Conservation (phyloP, 805 yeast species). For the Kodamaea kaohsiungensis region DNA sequence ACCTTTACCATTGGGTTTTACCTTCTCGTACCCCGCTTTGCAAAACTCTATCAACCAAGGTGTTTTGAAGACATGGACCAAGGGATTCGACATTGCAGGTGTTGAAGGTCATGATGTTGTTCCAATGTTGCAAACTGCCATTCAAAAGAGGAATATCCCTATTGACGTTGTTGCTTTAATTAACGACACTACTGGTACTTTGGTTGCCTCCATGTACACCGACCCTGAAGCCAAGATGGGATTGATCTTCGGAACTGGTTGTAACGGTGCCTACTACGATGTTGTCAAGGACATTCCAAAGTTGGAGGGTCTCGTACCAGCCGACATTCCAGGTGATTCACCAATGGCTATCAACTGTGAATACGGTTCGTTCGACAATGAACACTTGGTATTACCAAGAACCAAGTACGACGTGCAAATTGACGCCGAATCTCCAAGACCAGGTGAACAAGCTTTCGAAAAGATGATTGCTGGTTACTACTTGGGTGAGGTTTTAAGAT, state of each 20-base stretch:
- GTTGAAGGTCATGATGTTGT: constrained; percentile 96
- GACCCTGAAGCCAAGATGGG: constrained; percentile 92
- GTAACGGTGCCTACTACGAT: constrained; percentile 96
- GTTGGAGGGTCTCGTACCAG: constrained; percentile 66
- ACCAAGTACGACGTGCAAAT: constrained; percentile 82
- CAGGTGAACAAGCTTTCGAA: constrained; percentile 93
- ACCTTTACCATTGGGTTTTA: constrained; percentile 75
- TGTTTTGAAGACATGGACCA: constrained; percentile 92
- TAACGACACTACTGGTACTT: constrained; percentile 96
- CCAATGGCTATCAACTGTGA: constrained; percentile 98
- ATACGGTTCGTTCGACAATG: constrained; percentile 97
- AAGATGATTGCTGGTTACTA: constrained; percentile 98
- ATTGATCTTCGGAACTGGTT: constrained; percentile 94
- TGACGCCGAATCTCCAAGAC: constrained; percentile 89
- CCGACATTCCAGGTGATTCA: constrained; percentile 61
- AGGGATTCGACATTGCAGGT: constrained; percentile 90
- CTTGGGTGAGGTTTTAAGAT: constrained; percentile 87
- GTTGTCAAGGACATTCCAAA: constrained; percentile 71
- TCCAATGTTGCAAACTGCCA: constrained; percentile 81
- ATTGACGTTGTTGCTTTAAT: constrained; percentile 88
- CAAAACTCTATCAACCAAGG: constrained; percentile 86
- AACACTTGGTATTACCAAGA: constrained; percentile 80
- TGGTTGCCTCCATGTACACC: constrained; percentile 92
- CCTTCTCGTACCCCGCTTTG: constrained; percentile 88
- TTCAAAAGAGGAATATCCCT: constrained; percentile 65